phyloP scores from a whole-genome alignment of 1,284 basidiomycete genomes.

The Apiotrichum porosum region DNA sequence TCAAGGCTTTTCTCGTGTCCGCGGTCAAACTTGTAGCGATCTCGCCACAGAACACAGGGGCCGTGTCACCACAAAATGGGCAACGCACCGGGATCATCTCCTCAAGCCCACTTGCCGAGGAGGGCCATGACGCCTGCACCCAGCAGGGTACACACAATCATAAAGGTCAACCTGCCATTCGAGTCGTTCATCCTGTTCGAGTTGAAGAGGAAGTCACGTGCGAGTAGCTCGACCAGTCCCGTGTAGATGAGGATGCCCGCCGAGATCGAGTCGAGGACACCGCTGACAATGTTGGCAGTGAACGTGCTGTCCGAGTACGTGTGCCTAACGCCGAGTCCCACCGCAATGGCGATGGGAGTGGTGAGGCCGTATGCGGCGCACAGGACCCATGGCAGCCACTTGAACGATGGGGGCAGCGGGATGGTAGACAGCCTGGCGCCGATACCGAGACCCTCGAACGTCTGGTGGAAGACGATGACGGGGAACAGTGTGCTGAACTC shows the following conservation, averaged over 20 bases:
- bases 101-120: slow-evolving; percentile 30
- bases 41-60: no score
- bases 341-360: slow-evolving; percentile 18
- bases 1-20: no score
- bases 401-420: slow-evolving; percentile 8
- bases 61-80: no score
- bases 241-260: slow-evolving; percentile 23
- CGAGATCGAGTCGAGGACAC: slow-evolving; percentile 24
- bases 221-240: slow-evolving; percentile 32
- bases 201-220: slow-evolving; percentile 47
- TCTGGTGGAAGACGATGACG: slow-evolving; percentile 47
- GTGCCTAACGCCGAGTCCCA: slow-evolving; percentile 11
- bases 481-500: slow-evolving; percentile 50
- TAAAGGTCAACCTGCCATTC: slow-evolving; percentile 24
- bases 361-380: slow-evolving; percentile 3
- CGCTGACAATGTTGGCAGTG: slow-evolving; percentile 3
- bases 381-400: slow-evolving; percentile 12
- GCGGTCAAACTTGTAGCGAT: no score
- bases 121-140: slow-evolving; percentile 51
- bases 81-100: no score
- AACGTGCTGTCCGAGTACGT: not conserved
- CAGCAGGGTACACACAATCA: slow-evolving; percentile 37
- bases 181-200: slow-evolving; percentile 40
- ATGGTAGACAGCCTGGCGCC: slow-evolving; percentile 23
- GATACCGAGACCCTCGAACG: slow-evolving; percentile 28